These are phyloP conservation scores for Vinca minor DNA, from an alignment of 257 asterid species.

Conservation along the genomic window DNA sequence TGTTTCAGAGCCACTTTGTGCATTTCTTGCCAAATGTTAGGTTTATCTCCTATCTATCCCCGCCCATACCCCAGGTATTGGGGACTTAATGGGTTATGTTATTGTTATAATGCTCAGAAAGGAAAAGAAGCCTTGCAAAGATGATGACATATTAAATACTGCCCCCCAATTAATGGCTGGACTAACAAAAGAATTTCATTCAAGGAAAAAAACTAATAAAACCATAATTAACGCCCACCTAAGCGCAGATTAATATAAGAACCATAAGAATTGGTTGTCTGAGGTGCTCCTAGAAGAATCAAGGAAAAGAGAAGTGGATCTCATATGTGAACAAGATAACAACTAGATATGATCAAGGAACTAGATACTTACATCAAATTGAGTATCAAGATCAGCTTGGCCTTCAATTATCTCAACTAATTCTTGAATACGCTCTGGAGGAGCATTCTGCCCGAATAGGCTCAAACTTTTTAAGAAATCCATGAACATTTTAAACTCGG, in stretches of 20 bases:
- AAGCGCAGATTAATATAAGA: background rate
- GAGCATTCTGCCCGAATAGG: slow-evolving; percentile 76
- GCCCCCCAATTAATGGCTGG: background rate
- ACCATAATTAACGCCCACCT: background rate
- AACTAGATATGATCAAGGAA: background rate
- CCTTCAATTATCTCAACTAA: slow-evolving; percentile 96
- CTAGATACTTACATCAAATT: slow-evolving; percentile 57
- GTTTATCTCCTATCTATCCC: too few species aligned
- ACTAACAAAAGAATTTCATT: background rate
- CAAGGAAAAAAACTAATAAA: too few species aligned
- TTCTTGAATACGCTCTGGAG: slow-evolving; percentile 80
- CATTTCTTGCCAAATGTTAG: too few species aligned
- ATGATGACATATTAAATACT: background rate
- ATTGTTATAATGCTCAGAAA: background rate
- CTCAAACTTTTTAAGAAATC: slow-evolving; percentile 86
- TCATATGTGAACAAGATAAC: background rate
- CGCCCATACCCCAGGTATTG: too few species aligned
- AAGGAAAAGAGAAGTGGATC: background rate
- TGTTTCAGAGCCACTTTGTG: too few species aligned
- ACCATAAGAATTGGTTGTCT: background rate
- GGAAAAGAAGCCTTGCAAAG: background rate
- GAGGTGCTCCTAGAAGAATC: background rate
- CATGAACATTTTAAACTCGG: slow-evolving; percentile 76
- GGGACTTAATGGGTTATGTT: too few species aligned
- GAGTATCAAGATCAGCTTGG: slow-evolving; percentile 96